Percentiles rank a stretch among this genome's conserved stretches.
phyloP scores from a whole-genome alignment of 495 filamentous ascomycete genomes.

The Oleoguttula mirabilis region DNA sequence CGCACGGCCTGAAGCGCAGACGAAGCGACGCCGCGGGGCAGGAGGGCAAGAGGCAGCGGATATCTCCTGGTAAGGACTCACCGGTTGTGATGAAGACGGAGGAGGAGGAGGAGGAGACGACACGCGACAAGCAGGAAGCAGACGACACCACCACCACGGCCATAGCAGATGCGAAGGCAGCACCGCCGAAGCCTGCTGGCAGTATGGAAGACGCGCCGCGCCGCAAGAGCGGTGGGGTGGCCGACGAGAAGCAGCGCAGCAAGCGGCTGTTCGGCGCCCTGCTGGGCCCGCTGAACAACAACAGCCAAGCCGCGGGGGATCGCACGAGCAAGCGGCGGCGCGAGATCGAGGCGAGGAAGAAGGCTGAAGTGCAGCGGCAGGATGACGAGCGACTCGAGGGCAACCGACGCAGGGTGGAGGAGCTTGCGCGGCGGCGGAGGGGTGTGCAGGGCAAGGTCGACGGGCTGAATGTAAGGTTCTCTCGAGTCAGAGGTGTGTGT shows the following conservation, averaged over 20 bases:
- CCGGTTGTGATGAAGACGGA: not conserved
- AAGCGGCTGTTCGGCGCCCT: constrained; percentile 83
- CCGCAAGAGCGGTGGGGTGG: constrained; percentile 30
- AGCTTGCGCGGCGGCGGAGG: constrained; percentile 45
- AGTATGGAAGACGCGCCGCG: not conserved
- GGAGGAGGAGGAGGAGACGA: not conserved
- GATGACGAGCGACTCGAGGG: constrained; percentile 59
- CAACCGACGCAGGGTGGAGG: constrained; percentile 50
- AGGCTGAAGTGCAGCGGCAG: constrained; percentile 67
- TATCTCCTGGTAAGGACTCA: constrained; percentile 16
- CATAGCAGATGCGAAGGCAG: constrained; percentile 7
- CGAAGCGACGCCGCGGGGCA: constrained; percentile 26
- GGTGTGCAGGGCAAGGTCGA: constrained; percentile 68
- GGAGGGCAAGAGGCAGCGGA: constrained; percentile 40
- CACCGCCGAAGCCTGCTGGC: constrained; percentile 27
- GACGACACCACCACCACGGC: constrained; percentile 5
- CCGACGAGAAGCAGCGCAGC: constrained; percentile 77
- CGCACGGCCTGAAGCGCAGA: constrained; percentile 9
- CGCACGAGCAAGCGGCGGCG: constrained; percentile 63
- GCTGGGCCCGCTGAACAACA: constrained; percentile 74
- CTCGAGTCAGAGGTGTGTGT: too few relatives aligned
- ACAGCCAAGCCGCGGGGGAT: too few relatives aligned
- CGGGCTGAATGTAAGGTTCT: constrained; percentile 56
- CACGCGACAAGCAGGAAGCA: constrained; percentile 9
- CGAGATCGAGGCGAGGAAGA: constrained; percentile 83